These are phyloP conservation scores for Leccinum pellstonianum DNA, from an alignment of 768 basidiomycete genomes.

Conservation along the genomic window DNA sequence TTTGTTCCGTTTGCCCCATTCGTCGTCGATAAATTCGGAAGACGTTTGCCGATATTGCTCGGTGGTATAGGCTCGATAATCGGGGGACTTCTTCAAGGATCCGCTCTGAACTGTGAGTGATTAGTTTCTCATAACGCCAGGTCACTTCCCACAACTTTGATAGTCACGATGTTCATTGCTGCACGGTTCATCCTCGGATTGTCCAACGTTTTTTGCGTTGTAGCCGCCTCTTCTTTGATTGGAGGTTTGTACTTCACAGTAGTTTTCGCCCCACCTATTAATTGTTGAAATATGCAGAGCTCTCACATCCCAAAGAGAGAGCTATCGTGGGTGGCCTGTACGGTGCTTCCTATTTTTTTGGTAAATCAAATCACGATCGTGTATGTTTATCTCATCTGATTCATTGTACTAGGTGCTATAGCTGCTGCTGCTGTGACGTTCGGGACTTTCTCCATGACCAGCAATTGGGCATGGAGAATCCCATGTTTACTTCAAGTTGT, in stretches of 20 bases:
- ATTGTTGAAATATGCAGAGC: background rate
- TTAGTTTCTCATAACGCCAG: background rate
- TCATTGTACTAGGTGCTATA: background rate
- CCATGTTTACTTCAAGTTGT: background rate
- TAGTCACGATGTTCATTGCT: background rate
- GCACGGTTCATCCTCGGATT: background rate
- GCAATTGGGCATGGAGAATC: background rate
- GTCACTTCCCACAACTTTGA: no score
- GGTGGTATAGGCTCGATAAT: background rate
- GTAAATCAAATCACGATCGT: background rate
- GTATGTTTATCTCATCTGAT: background rate
- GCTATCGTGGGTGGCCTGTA: background rate
- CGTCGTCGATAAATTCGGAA: background rate
- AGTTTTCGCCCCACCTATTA: background rate
- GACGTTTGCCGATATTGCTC: background rate
- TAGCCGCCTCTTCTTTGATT: background rate
- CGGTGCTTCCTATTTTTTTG: background rate
- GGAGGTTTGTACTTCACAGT: background rate
- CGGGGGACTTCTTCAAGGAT: background rate
- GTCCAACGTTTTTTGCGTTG: background rate
- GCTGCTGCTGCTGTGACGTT: background rate
- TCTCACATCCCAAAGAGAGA: background rate
- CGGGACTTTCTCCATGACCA: background rate
- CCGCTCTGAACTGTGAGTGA: background rate
- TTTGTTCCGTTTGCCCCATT: background rate